Evolutionary conservation across 768 basidiomycete species (phyloP), one percentile per base, ranked within the genome.

Genomic region (Mrakia gelida): DNA sequence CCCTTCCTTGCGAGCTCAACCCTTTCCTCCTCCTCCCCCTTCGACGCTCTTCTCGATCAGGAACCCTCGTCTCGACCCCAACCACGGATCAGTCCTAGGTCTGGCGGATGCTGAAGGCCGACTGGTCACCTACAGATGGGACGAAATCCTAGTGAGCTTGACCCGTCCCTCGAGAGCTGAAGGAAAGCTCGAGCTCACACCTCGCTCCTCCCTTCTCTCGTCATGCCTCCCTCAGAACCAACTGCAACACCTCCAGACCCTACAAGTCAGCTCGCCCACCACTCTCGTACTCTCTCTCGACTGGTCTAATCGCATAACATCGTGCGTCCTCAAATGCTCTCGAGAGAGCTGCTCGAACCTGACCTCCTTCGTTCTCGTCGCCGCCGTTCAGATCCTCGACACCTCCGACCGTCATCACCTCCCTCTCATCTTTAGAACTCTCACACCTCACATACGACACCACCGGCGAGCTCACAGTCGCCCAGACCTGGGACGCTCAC

Each of bases 231-330:
- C 15, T 28, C 71, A 83, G 82, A 75, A 79, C 43, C 73, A 77
- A 30, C 80, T 86, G 15, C 75, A 79, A 28, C 75, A 79, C 32
- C n/a, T 75, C 13, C 82, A 85, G 61, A 82, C 75, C 3, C 68
- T 86, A 11, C 75, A 83, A 45, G 82, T 84, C 30, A 87, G 85
- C 38, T 80, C 89, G 0, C 82, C 88, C 0, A 88, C 90, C 38
- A 87, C 88, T 0, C 86, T 99, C 0, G 95, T 93, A 81, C 89
- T 99, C 26, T 98, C 95, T 13, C 85, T 98, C 38, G 97, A 98
- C 84, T 99, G 95, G 94, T 92, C 92, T 0, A 91, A 92, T 81
- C 88, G 92, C 26, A 87, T 88, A 45, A 83, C 79, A 1, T 21
- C 72, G 77, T 78, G n/a, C 65, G 77, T 73, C 23, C 18, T 52